phyloP scores from a whole-genome alignment of 2,329 filamentous ascomycete genomes.

The Diplocarpon mali region DNA sequence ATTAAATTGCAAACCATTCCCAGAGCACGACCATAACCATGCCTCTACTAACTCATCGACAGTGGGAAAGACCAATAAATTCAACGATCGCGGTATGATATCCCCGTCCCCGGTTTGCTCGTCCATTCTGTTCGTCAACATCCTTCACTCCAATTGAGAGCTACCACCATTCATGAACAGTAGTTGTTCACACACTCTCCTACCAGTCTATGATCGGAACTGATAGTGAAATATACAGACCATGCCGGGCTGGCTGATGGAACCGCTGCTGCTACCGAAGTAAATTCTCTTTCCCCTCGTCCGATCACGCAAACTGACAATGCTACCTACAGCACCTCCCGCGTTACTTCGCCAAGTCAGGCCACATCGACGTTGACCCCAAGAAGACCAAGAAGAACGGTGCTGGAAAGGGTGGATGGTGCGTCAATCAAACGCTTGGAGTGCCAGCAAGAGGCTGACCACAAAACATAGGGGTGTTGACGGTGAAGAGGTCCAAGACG shows the following conservation, averaged over 20 bases:
- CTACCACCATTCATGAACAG: no score
- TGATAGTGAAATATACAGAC: slow-evolving; percentile 33
- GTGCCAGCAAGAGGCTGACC: slow-evolving; percentile 11
- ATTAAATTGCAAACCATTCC: not conserved
- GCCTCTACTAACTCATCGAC: slow-evolving; percentile 16
- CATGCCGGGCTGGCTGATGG: slow-evolving; percentile 71
- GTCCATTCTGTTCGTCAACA: not conserved
- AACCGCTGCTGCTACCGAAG: slow-evolving; percentile 33
- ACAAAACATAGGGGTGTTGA: slow-evolving; percentile 57
- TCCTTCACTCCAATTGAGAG: not conserved
- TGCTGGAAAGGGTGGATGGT: slow-evolving; percentile 90
- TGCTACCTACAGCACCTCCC: slow-evolving; percentile 53
- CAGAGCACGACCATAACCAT: slow-evolving; percentile 8
- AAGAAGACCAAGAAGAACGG: slow-evolving; percentile 97
- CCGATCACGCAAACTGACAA: slow-evolving; percentile 5
- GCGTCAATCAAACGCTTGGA: slow-evolving; percentile 29
- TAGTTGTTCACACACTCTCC: no score
- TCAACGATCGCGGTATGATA: slow-evolving; percentile 58
- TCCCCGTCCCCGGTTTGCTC: not conserved
- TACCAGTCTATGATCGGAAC: not conserved
- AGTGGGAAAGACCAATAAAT: slow-evolving; percentile 99
- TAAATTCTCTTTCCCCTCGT: slow-evolving; percentile 1
- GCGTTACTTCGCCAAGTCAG: slow-evolving; percentile 86
- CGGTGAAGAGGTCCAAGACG: slow-evolving; percentile 76
- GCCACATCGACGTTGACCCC: slow-evolving; percentile 70